Percentiles rank a stretch among this genome's conserved stretches.
phyloP scores from a whole-genome alignment of 2,329 filamentous ascomycete species.

The Sclerotinia borealis region DNA sequence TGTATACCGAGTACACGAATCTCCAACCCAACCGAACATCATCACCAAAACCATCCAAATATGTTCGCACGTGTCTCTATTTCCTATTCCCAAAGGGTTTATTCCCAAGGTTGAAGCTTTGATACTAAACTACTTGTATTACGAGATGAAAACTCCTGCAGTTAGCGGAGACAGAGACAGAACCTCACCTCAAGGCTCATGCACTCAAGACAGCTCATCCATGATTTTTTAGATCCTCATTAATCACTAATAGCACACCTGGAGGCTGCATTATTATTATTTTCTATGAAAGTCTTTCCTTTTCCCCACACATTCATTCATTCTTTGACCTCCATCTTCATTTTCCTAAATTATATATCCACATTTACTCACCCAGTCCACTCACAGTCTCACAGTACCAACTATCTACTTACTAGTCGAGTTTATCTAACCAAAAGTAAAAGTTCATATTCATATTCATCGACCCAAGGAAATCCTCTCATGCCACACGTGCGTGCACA shows the following conservation, averaged over 20 bases:
- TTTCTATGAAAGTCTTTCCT: not conserved
- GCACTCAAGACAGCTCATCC: not conserved
- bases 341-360: too few relatives aligned
- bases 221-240: not conserved
- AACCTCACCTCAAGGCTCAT: constrained; percentile 1
- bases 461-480: not conserved
- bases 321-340: not conserved
- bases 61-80: not conserved
- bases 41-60: not conserved
- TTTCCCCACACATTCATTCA: not conserved
- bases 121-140: too few relatives aligned
- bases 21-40: not conserved
- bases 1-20: not conserved
- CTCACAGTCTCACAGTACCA: too few relatives aligned
- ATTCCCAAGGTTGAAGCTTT: not conserved
- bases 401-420: too few relatives aligned
- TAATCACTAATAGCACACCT: not conserved
- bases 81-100: not conserved
- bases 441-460: too few relatives aligned
- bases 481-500: not conserved
- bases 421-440: too few relatives aligned
- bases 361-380: not conserved
- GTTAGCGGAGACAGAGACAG: not conserved
- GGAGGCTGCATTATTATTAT: too few relatives aligned
- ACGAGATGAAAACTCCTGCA: not conserved